Conservation (phyloP, 805 yeast species). For the Ogataea allantospora region DNA sequence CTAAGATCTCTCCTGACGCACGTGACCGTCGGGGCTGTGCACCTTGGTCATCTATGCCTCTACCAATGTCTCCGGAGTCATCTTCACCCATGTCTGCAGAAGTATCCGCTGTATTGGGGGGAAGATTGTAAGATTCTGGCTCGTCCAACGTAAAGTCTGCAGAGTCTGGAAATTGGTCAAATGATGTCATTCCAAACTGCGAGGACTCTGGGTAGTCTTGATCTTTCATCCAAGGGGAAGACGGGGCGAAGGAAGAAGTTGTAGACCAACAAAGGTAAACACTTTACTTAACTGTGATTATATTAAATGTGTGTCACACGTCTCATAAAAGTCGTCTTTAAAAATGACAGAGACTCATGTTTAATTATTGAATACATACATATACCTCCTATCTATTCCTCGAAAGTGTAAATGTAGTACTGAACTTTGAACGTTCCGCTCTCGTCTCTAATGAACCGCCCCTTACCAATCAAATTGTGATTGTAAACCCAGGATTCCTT, state of each 20-base stretch:
- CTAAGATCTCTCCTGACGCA: slow-evolving; percentile 67
- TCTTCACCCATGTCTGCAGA: slow-evolving; percentile 4
- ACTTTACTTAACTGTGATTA: slow-evolving; percentile 1
- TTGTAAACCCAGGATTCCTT: slow-evolving; percentile 51
- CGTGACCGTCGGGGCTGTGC: slow-evolving; percentile 33
- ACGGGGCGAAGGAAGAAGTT: not conserved
- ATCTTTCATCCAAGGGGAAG: slow-evolving; percentile 1
- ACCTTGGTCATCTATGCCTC: not conserved
- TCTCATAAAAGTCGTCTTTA: not conserved
- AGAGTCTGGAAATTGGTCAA: slow-evolving; percentile 4
- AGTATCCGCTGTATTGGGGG: slow-evolving; percentile 4
- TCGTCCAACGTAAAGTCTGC: slow-evolving; percentile 4
- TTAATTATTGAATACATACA: not conserved
- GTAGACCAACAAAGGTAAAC: slow-evolving; percentile 8
- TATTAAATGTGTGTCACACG: slow-evolving; percentile 11
- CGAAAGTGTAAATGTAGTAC: slow-evolving; percentile 46
- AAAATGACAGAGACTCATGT: slow-evolving; percentile 13
- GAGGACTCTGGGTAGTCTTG: slow-evolving; percentile 8
- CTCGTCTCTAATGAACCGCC: slow-evolving; percentile 52
- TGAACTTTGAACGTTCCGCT: slow-evolving; percentile 50
- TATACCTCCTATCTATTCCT: slow-evolving; percentile 13
- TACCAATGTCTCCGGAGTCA: slow-evolving; percentile 7
- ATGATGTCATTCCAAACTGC: slow-evolving; percentile 3
- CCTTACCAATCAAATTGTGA: slow-evolving; percentile 55
- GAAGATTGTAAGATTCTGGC: slow-evolving; percentile 1